These are phyloP conservation scores for Candida arabinofermentans DNA, from an alignment of 805 yeast species.

Conservation along the genomic window DNA sequence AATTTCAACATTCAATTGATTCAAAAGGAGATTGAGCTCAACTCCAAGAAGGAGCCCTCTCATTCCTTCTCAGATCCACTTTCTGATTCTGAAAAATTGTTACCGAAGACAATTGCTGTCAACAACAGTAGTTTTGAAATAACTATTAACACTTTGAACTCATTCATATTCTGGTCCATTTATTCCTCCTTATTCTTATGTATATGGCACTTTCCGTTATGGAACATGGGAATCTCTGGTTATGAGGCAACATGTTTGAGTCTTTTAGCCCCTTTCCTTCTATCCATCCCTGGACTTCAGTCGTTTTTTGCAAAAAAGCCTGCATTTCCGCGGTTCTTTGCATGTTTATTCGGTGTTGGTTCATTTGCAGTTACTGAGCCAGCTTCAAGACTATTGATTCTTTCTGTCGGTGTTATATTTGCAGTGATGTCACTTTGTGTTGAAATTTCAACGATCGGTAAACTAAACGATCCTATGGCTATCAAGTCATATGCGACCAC, in stretches of 20 bases:
- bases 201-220: constrained; percentile 95
- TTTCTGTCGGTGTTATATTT: constrained; percentile 64
- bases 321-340: constrained; percentile 47
- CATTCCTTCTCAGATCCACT: not conserved
- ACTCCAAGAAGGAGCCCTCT: not conserved
- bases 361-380: constrained; percentile 70
- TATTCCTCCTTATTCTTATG: constrained; percentile 76
- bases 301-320: constrained; percentile 41
- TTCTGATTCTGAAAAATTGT: constrained; percentile 9
- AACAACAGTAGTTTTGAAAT: constrained; percentile 34
- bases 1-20: constrained; percentile 21
- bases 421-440: constrained; percentile 55
- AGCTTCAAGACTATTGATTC: constrained; percentile 58
- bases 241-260: constrained; percentile 71
- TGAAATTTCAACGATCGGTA: constrained; percentile 43
- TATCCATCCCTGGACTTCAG: constrained; percentile 31
- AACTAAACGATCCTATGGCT: constrained; percentile 21
- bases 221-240: constrained; percentile 98
- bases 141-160: constrained; percentile 49
- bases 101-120: constrained; percentile 18
- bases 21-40: constrained; percentile 1
- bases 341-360: constrained; percentile 68
- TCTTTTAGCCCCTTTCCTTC: constrained; percentile 47
- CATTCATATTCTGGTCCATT: constrained; percentile 82
- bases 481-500: constrained; percentile 47